A percentile compares a stretch with the other conserved stretches of the same genome.
Evolutionary conservation across 2,329 filamentous ascomycete species (phyloP).

Genomic region (Aaosphaeria arxii): DNA sequence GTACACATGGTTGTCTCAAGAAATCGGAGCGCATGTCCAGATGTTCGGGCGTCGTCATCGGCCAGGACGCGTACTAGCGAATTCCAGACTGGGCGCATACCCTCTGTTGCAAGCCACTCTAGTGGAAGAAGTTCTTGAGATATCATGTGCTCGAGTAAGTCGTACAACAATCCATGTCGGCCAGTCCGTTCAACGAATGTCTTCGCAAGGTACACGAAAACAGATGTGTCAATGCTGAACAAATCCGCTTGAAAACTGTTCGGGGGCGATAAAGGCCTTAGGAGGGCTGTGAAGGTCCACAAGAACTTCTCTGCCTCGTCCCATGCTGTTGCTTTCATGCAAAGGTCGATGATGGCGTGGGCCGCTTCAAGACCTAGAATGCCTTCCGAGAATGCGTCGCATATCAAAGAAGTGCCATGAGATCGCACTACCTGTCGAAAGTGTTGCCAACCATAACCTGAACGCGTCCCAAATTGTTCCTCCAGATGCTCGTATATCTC

Average conservation of each 20-base stretch:
- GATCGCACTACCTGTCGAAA: slow-evolving; percentile 41
- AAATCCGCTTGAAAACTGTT: slow-evolving; percentile 22
- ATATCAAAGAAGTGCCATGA: slow-evolving; percentile 38
- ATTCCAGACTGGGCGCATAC: slow-evolving; percentile 34
- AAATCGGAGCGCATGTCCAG: slow-evolving; percentile 24
- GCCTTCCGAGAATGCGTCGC: slow-evolving; percentile 33
- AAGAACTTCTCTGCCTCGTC: slow-evolving; percentile 35
- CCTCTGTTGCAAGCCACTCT: slow-evolving; percentile 38
- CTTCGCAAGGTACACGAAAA: slow-evolving; percentile 23
- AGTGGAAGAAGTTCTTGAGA: slow-evolving; percentile 31
- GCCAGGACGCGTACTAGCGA: slow-evolving; percentile 30
- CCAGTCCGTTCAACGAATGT: slow-evolving; percentile 25
- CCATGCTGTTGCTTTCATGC: slow-evolving; percentile 26
- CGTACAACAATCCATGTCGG: slow-evolving; percentile 32
- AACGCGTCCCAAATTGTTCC: slow-evolving; percentile 26
- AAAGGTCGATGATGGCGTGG: slow-evolving; percentile 25
- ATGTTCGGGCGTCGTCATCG: slow-evolving; percentile 21
- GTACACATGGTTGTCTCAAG: slow-evolving; percentile 26
- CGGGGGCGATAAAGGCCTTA: slow-evolving; percentile 23
- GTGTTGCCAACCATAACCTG: slow-evolving; percentile 36
- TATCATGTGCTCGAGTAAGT: slow-evolving; percentile 32
- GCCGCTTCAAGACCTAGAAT: slow-evolving; percentile 24
- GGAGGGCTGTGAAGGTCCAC: slow-evolving; percentile 18
- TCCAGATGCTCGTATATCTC: slow-evolving; percentile 43
- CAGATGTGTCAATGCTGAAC: slow-evolving; percentile 21